Conservation (phyloP, 1,284 basidiomycete genomes). For the Pterulicium gracile region DNA sequence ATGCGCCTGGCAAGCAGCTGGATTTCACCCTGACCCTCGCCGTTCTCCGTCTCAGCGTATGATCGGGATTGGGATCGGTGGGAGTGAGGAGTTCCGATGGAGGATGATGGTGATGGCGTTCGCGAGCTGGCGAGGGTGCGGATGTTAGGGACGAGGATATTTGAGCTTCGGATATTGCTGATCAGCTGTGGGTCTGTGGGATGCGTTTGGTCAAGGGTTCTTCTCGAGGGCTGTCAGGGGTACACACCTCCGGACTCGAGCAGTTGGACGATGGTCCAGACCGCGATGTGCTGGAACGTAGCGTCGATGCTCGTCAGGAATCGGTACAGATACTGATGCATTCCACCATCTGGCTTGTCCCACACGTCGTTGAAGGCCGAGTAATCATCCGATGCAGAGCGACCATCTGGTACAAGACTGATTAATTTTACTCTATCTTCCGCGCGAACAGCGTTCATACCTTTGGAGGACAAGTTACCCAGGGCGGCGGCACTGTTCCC, state of each 20-base stretch:
- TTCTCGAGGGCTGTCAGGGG: not conserved
- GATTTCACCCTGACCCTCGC: conserved; percentile 81
- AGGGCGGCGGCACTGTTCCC: conserved; percentile 97
- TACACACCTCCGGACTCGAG: conserved; percentile 81
- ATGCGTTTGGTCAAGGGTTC: conserved; percentile 8
- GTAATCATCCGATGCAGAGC: conserved; percentile 85
- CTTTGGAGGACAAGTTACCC: conserved; percentile 95
- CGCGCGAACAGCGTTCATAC: no score
- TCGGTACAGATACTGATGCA: conserved; percentile 91
- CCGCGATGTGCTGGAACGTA: conserved; percentile 99
- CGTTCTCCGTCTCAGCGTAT: conserved; percentile 73
- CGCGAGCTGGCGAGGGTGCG: conserved; percentile 70
- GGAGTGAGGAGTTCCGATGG: conserved; percentile 63
- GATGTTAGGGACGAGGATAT: conserved; percentile 75
- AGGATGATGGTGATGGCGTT: conserved; percentile 61
- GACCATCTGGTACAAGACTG: conserved; percentile 44
- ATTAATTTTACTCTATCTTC: no score
- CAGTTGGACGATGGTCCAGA: conserved; percentile 97
- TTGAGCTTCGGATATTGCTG: conserved; percentile 79
- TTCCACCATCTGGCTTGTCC: conserved; percentile 95
- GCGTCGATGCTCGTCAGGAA: conserved; percentile 93
- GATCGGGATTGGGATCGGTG: conserved; percentile 60
- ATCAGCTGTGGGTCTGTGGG: conserved; percentile 74
- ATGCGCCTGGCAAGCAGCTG: conserved; percentile 77
- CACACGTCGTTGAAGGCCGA: conserved; percentile 97